phyloP scores from a whole-genome alignment of 1,284 basidiomycete species.

The Baeospora myosura region DNA sequence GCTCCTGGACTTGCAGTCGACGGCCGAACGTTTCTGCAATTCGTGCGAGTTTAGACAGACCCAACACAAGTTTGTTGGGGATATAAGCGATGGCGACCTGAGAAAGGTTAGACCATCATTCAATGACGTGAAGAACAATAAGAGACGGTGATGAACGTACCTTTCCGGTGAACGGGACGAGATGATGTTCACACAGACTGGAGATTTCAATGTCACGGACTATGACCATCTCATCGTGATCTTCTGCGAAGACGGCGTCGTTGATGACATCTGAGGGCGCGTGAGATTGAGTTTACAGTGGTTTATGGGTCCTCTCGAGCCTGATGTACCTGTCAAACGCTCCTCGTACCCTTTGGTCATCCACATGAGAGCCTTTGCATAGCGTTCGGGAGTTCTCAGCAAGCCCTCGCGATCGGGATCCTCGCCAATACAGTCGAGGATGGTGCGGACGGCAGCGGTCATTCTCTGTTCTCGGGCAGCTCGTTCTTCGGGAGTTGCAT shows the following conservation, averaged over 20 bases:
- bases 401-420: slow-evolving; percentile 94
- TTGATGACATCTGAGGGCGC: slow-evolving; percentile 95
- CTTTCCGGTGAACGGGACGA: slow-evolving; percentile 98
- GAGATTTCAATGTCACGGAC: slow-evolving; percentile 98
- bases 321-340: slow-evolving; percentile 65
- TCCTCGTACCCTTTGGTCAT: slow-evolving; percentile 99
- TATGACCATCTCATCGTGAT: slow-evolving; percentile 99
- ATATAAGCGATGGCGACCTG: slow-evolving; percentile 85
- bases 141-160: slow-evolving; percentile 38
- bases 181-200: slow-evolving; percentile 96
- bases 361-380: slow-evolving; percentile 97
- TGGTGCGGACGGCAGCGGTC: slow-evolving; percentile 79
- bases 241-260: slow-evolving; percentile 97
- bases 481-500: slow-evolving; percentile 71
- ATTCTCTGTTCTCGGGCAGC: slow-evolving; percentile 72
- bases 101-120: slow-evolving; percentile 12
- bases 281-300: no score
- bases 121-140: slow-evolving; percentile 11
- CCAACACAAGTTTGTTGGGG: slow-evolving; percentile 91
- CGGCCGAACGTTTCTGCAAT: slow-evolving; percentile 98
- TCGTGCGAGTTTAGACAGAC: slow-evolving; percentile 94
- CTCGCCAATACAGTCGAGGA: slow-evolving; percentile 97
- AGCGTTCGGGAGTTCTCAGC: slow-evolving; percentile 86
- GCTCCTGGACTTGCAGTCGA: slow-evolving; percentile 94
- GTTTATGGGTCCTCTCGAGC: slow-evolving; percentile 11